phyloP scores from a whole-genome alignment of 805 yeast genomes.

The Candida schatavii region DNA sequence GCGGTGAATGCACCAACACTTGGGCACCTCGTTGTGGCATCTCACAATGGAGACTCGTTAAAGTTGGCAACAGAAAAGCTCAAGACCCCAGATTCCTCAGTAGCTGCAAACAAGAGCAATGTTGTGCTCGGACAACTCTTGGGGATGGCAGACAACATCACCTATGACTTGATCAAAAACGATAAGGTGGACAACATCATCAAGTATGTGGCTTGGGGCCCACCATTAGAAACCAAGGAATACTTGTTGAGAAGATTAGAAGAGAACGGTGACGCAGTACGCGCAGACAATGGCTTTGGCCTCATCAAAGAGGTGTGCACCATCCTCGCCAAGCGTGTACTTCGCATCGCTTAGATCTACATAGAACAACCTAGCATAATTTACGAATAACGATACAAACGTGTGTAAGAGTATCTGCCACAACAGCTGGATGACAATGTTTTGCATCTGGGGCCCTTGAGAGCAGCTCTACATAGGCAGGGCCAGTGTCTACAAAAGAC shows the following conservation, averaged over 20 bases:
- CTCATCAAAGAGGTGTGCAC: constrained; percentile 52
- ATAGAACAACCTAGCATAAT: neutral
- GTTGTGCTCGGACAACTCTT: constrained; percentile 86
- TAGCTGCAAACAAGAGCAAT: constrained; percentile 41
- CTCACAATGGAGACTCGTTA: constrained; percentile 83
- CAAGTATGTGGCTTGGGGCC: constrained; percentile 98
- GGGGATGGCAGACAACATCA: constrained; percentile 94
- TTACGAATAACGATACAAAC: no score
- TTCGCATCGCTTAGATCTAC: constrained; percentile 1
- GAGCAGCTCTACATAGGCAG: no score
- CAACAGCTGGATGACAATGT: no score
- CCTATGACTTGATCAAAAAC: constrained; percentile 65
- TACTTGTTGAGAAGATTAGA: constrained; percentile 85
- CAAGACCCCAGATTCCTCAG: constrained; percentile 5
- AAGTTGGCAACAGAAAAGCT: constrained; percentile 63
- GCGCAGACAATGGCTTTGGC: constrained; percentile 78
- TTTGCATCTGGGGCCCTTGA: no score
- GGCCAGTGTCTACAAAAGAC: no score
- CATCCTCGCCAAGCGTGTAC: constrained; percentile 24
- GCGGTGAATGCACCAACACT: constrained; percentile 42
- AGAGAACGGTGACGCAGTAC: constrained; percentile 94
- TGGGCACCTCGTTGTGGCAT: constrained; percentile 85
- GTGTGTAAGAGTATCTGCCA: no score
- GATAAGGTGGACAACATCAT: constrained; percentile 72
- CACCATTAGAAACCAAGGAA: constrained; percentile 89